Percentiles rank a stretch among this genome's conserved stretches.
These are phyloP conservation scores for Allomyces macrogynus DNA, from an alignment of 192 early-diverging fungal species.

Conservation along the genomic window DNA sequence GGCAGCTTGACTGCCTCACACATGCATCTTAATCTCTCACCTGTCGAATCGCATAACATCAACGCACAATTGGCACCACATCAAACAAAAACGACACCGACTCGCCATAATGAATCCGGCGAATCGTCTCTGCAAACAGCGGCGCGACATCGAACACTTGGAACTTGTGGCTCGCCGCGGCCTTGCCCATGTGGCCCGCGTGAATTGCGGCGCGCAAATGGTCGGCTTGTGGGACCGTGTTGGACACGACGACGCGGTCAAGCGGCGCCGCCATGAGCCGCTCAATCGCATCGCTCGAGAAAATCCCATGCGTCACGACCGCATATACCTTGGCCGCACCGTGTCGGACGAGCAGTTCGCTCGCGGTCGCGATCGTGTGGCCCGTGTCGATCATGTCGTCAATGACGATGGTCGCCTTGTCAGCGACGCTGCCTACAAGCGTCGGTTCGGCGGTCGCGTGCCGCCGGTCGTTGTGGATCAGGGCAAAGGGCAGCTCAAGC, in stretches of 20 bases:
- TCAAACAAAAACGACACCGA: constrained; percentile 66
- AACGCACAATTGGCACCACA: not conserved
- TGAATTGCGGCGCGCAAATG: constrained; percentile 38
- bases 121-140: constrained; percentile 81
- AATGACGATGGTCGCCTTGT: constrained; percentile 65
- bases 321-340: constrained; percentile 85
- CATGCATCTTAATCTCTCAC: too few species aligned
- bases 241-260: constrained; percentile 73
- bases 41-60: too few species aligned
- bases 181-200: not conserved
- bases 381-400: constrained; percentile 95
- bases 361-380: constrained; percentile 67
- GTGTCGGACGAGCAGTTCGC: constrained; percentile 60
- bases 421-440: constrained; percentile 82
- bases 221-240: constrained; percentile 83
- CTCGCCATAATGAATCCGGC: constrained; percentile 90
- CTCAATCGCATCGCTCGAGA: constrained; percentile 61
- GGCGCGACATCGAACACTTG: constrained; percentile 65
- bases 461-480: constrained; percentile 86
- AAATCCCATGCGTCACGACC: constrained; percentile 78
- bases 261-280: constrained; percentile 61
- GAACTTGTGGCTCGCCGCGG: constrained; percentile 33
- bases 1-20: too few species aligned
- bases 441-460: constrained; percentile 13
- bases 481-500: constrained; percentile 82